Conservation (phyloP, 2,329 filamentous ascomycete genomes). For the Calycina herbarum region DNA sequence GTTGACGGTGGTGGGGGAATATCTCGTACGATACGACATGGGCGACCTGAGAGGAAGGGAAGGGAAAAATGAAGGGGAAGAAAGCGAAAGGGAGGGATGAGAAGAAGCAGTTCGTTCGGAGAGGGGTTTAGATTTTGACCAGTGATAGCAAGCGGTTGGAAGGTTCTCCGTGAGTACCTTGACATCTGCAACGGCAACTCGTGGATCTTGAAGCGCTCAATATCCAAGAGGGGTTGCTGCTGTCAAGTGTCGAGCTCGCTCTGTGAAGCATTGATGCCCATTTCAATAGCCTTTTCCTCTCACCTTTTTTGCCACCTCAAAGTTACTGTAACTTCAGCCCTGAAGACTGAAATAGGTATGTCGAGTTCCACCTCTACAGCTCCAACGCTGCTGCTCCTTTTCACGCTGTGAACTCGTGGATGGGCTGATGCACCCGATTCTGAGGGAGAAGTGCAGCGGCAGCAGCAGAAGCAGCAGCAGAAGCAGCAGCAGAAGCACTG, state of each 20-base stretch:
- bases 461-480: neutral
- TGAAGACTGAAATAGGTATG: neutral
- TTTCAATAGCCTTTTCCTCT: conserved; percentile 3
- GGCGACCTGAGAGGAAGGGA: neutral
- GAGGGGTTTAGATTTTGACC: neutral
- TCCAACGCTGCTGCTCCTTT: neutral
- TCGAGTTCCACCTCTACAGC: neutral
- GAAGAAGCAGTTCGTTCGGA: neutral
- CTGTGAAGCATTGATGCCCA: conserved; percentile 1
- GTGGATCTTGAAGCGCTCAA: neutral
- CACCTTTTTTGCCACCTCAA: neutral
- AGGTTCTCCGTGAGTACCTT: neutral
- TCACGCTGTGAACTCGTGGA: conserved; percentile 1
- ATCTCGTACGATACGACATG: neutral
- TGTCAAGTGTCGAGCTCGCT: neutral
- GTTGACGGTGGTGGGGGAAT: neutral
- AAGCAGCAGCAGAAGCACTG: neutral
- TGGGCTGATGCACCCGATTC: neutral
- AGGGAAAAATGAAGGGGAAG: neutral
- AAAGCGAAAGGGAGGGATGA: neutral
- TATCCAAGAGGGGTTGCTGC: neutral
- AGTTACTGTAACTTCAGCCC: neutral
- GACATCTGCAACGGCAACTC: neutral
- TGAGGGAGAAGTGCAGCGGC: neutral
- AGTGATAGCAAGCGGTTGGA: neutral